Evolutionary conservation across 2,329 filamentous ascomycete species (phyloP), one percentile per base, ranked within the genome.

Genomic region (Magnaporthiopsis incrustans): DNA sequence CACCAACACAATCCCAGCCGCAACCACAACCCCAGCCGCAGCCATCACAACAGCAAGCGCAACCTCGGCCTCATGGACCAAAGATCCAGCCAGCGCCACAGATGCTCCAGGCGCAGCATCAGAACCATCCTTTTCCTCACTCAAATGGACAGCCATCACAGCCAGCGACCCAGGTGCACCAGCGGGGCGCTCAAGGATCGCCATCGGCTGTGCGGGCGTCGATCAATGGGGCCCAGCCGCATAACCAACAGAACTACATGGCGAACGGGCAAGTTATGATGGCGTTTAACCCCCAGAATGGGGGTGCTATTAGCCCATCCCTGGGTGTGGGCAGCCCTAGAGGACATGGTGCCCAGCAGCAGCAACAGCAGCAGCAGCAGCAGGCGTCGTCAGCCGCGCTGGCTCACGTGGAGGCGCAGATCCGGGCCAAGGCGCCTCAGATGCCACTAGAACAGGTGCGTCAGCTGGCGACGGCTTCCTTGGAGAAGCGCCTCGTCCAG

Each of bases 1-100:
- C 73, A 56, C 76, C 76, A 38, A 72, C 75, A 35, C 73, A 72
- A 50, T 5, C 27, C 27, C 27, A 30, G 27, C 27, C 27, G 27
- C 27, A 30, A 5, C 27, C 67, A 14, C 65, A 66, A 15, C 67
- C 65, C 60, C 65, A 59, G 64, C 67, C 67, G n/a, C 68, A 68
- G 7, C 67, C 67, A 57, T 69, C 69, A 27, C 70, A 68, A 14
- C 66, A 62, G 6, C 67, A 68, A 26, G 70, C 70, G n/a, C 70
- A 67, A 15, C 69, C 69, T 8, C 71, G 71, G 27, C 44, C 44
- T 53, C 44, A 53, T 53, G 44, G 44, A 10, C 44, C 22, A 53
- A 53, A 53, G 6, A 53, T 53, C 10, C 44, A 53, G 22, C 44
- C 44, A 53, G 44, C 44, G 11, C 44, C 44, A 8, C 44, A 53